Evolutionary conservation across 2,329 filamentous ascomycete species (phyloP), one percentile per base, ranked within the genome.

Genomic region (Penicillium occitanis): DNA sequence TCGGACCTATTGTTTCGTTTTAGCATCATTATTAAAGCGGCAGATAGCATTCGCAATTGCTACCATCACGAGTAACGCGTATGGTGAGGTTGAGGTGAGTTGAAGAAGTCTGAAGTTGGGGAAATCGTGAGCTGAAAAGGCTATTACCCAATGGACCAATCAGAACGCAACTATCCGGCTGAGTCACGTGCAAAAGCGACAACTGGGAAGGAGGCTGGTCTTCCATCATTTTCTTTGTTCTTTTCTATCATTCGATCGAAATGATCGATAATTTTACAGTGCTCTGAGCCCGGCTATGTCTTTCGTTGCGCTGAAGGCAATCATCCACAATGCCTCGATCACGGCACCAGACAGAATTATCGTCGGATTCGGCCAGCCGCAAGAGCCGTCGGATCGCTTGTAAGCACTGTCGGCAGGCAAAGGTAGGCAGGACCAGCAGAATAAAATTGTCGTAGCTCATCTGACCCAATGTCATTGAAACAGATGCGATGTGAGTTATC

Each of bases 401-500:
- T 44, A 63, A 40, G 57, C 55, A 57, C 40, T 66, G 64, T 58
- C 64, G 64, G 22, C 64, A 66, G 25, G 64, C 64, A 40, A 66
- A 66, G 51, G 64, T 63, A 37, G 13, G 35, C 37, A 44, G 40
- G 19, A 10, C 28, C 6, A 53, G 25, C 17, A 33, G 28, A n/a
- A 11, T 17, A 22, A 33, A n/a, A n/a, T 53, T 8, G 33, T 10
- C 19, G 50, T 53, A 28, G 6, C 28, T n/a, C 14, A 11, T 53
- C 17, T 53, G 50, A 53, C 11, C 3, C 17, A 28, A 50, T 22
- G 11, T 1, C n/a, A 51, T 17, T 37, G 13, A 17, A 40, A 8
- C 30, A 66, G 64, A 63, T 66, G 53, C 64, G 64, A 13, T 66
- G 64, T 53, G 64, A 66, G 62, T 30, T 63, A 19, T 66, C 64